Evolutionary conservation across 371 early-diverging fungal species (phyloP), one percentile per base, ranked within the genome.

Genomic region (Rhizopus microsporus): DNA sequence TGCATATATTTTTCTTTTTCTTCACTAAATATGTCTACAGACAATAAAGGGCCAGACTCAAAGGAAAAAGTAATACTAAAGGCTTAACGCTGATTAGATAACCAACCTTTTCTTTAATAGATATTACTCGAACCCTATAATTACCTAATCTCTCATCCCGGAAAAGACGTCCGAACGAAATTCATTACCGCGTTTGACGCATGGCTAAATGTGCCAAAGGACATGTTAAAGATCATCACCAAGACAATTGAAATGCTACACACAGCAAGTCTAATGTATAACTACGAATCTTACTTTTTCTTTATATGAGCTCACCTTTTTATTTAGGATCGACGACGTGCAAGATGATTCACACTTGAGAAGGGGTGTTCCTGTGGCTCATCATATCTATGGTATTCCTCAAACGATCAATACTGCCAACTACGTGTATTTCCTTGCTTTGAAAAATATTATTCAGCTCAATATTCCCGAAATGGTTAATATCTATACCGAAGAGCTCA

Each of bases 321-420:
- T 42, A 16, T 37, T 37, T 15, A 37, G 54, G 51, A 57, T 72
- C 47, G 57, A 38, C 63, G 99, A 98, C 64, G 92, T 98, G 12
- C 93, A 98, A 69, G 99, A 98, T 67, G 90, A 86, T 63, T 95
- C 96, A 3, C 85, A 81, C 23, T 62, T 97, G 54, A 79, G 97
- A 51, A 78, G 97, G 45, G 96, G 96, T 4, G 84, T 88, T 6
- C 99, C 99, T 44, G 97, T 94, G 33, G 95, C 99, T 0, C 97
- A 98, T 78, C 89, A 92, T 63, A 95, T 97, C 45, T 98, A 87
- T 71, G 97, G 99, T 6, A 78, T 90, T 2, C 89, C 97, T 6
- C 75, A 86, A 57, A 91, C 95, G 1, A 97, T 98, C 65, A 97
- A 97, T 60, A 89, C 90, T 33, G 97, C 96, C 30, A 97, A 97